Evolutionary conservation across 768 basidiomycete genomes (phyloP).

Genomic region (Vararia minispora): DNA sequence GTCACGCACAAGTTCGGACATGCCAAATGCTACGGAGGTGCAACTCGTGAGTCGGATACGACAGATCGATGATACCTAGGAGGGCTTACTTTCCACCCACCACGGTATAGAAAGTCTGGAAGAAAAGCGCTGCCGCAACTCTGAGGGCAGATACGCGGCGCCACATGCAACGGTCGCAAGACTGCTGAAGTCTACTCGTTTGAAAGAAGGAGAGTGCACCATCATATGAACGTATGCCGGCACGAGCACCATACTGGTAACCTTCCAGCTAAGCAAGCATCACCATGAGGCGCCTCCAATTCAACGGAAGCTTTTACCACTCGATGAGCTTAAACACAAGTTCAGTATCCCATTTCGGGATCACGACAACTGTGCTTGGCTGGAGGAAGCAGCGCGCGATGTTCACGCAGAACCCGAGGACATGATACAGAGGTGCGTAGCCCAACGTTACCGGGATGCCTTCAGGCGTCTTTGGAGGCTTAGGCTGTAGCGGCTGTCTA

Average conservation of each 20-base stretch:
- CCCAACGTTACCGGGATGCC: constrained; percentile 39
- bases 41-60: too few relatives aligned
- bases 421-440: constrained; percentile 59
- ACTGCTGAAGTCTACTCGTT: constrained; percentile 41
- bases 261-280: too few relatives aligned
- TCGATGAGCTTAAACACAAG: constrained; percentile 17
- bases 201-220: constrained; percentile 37
- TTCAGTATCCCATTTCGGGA: constrained; percentile 53
- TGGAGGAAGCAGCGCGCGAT: constrained; percentile 35
- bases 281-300: too few relatives aligned
- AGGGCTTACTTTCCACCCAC: too few relatives aligned
- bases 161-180: constrained; percentile 36
- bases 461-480: constrained; percentile 28
- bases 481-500: constrained; percentile 22
- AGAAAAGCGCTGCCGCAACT: constrained; percentile 34
- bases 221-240: too few relatives aligned
- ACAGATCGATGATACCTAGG: too few relatives aligned
- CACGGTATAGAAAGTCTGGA: constrained; percentile 24
- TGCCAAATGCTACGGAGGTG: too few relatives aligned
- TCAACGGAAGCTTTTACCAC: too few relatives aligned
- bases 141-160: constrained; percentile 56
- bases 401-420: constrained; percentile 44
- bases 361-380: constrained; percentile 38
- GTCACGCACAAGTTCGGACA: too few relatives aligned
- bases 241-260: too few relatives aligned